These are phyloP conservation scores for Picea abies DNA, from an alignment of 83 land plant genomes.

Conservation along the genomic window DNA sequence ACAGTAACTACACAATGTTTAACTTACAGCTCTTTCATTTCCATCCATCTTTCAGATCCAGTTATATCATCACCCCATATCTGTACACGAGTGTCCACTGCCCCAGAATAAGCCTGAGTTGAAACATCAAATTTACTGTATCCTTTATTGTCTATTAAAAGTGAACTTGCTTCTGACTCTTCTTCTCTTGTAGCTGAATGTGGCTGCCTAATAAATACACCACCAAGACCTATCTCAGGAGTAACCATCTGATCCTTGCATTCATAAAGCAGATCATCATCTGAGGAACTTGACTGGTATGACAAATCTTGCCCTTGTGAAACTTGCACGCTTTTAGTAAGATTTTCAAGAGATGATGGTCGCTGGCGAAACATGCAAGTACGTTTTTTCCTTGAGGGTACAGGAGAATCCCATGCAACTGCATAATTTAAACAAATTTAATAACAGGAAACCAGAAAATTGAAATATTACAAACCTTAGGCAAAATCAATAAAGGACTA, in stretches of 20 bases:
- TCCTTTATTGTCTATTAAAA: slow-evolving; percentile 56
- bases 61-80: slow-evolving; percentile 20
- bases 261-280: slow-evolving; percentile 59
- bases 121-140: not conserved
- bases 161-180: slow-evolving; percentile 84
- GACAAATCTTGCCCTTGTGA: slow-evolving; percentile 52
- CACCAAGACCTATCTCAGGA: slow-evolving; percentile 84
- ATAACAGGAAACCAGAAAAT: not conserved
- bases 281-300: slow-evolving; percentile 47
- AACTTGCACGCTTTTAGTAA: slow-evolving; percentile 23
- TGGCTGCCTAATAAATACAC: slow-evolving; percentile 66
- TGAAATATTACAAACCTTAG: not conserved
- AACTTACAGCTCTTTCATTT: slow-evolving; percentile 27
- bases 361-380: slow-evolving; percentile 48
- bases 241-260: slow-evolving; percentile 53
- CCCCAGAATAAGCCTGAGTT: slow-evolving; percentile 35
- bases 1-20: not conserved
- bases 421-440: slow-evolving; percentile 3
- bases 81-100: slow-evolving; percentile 25
- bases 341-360: slow-evolving; percentile 32
- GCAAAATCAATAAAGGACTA: not conserved
- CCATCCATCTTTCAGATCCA: slow-evolving; percentile 24
- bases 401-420: slow-evolving; percentile 69
- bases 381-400: slow-evolving; percentile 61
- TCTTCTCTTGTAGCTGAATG: slow-evolving; percentile 47